Base-by-base conservation (phyloP, 805 yeast species). In the Blastobotrys americana region DNA sequence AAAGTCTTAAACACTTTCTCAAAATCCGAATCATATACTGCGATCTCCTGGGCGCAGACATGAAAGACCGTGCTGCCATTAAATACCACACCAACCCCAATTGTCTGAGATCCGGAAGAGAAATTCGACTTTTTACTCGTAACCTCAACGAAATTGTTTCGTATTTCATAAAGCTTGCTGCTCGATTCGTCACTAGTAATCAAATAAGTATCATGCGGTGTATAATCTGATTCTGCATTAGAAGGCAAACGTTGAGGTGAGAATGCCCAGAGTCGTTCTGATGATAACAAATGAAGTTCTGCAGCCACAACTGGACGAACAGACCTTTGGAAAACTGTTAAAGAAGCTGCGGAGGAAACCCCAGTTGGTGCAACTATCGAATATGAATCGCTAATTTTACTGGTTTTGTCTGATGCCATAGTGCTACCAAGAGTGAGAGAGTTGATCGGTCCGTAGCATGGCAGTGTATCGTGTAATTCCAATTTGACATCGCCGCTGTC, bases 231-330 rank as follows among this genome's bases (percentile, higher is more conserved):
- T n/a, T n/a, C n/a, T n/a, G n/a, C n/a, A 13, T 13, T 25, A 8
- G 31, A 25, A 25, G 13, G 60, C 66, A 22, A 54, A 55, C 5
- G 41, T 49, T 22, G 49, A 19, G 35, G 43, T 47, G 68, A 64
- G 22, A 85, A 61, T 35, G 84, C 82, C 95, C 95, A 88, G 55
- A 84, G 72, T 53, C 80, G 77, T 51, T 80, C 77, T 27, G 83
- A 80, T 57, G 78, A 82, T 17, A 82, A 81, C 55, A 84, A 84
- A 48, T 77, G 79, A 43, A 85, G 69, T 2, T 88, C 79, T 2
- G 85, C 76, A 42, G 76, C 74, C 5, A 87, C 74, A 0, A 59
- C 60, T 0, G 95, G 95, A 47, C 79, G 78, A 10, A 87, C 71
- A 2, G 82, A 71, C 4, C 87, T 85, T 20, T 79, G 73, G 47